phyloP scores from a whole-genome alignment of 2,329 filamentous ascomycete genomes.

The Exophiala lecanii-corni region DNA sequence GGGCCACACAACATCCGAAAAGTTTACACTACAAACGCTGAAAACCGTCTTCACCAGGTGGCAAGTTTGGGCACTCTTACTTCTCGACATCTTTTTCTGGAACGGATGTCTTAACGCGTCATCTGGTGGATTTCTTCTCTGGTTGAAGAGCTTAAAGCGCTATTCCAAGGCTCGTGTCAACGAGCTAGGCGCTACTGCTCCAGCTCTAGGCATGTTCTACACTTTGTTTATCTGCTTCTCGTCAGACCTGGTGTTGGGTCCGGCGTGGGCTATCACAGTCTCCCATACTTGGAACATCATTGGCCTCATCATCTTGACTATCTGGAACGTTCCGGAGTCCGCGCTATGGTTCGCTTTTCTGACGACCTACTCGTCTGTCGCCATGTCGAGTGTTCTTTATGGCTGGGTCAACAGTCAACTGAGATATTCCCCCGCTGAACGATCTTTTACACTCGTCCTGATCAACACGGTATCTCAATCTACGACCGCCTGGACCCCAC shows the following conservation, averaged over 20 bases:
- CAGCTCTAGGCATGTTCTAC: slow-evolving; percentile 40
- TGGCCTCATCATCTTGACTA: slow-evolving; percentile 25
- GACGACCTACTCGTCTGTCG: slow-evolving; percentile 11
- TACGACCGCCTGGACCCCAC: slow-evolving; percentile 53
- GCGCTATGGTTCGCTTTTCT: slow-evolving; percentile 20
- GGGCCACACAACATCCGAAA: slow-evolving; percentile 35
- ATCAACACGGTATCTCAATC: slow-evolving; percentile 53
- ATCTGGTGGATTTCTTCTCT: slow-evolving; percentile 41
- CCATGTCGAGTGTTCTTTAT: slow-evolving; percentile 14
- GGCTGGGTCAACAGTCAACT: slow-evolving; percentile 46
- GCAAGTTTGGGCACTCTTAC: slow-evolving; percentile 45
- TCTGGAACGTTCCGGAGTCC: slow-evolving; percentile 29
- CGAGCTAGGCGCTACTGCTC: slow-evolving; percentile 43
- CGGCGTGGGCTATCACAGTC: slow-evolving; percentile 35
- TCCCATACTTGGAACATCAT: slow-evolving; percentile 41
- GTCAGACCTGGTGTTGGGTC: slow-evolving; percentile 9
- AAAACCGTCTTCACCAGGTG: slow-evolving; percentile 37
- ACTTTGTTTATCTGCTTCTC: slow-evolving; percentile 16
- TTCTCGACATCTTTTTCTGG: slow-evolving; percentile 36
- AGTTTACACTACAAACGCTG: slow-evolving; percentile 35
- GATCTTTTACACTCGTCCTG: slow-evolving; percentile 48
- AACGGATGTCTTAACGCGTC: slow-evolving; percentile 36
- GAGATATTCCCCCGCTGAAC: slow-evolving; percentile 42
- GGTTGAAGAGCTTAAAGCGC: slow-evolving; percentile 39
- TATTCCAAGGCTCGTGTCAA: slow-evolving; percentile 41